A percentile compares a stretch with the other conserved stretches of the same genome.
These are phyloP conservation scores for Aspergillus ustus DNA, from an alignment of 2,329 filamentous ascomycete genomes.

Conservation along the genomic window DNA sequence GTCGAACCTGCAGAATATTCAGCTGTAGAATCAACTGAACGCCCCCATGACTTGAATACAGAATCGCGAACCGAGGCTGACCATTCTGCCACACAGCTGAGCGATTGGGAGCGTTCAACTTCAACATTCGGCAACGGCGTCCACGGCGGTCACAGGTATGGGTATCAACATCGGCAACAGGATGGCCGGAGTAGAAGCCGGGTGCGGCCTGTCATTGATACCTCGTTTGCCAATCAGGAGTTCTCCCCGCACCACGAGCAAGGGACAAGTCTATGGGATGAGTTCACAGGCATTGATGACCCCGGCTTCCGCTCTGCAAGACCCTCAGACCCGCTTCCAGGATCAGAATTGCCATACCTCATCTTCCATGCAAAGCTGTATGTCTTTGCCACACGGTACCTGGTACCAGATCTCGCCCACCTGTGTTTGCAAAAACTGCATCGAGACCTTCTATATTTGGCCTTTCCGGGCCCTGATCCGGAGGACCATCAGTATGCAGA, in stretches of 20 bases:
- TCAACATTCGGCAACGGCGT: conserved; percentile 11
- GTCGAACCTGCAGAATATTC: conserved; percentile 19
- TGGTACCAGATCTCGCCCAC: conserved; percentile 46
- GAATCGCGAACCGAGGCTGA: conserved; percentile 4
- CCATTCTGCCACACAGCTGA: conserved; percentile 6
- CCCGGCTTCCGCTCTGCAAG: conserved; percentile 29
- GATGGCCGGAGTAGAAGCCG: conserved; percentile 6
- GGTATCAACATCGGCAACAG: conserved; percentile 1
- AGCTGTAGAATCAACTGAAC: conserved; percentile 8
- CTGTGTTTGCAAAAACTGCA: conserved; percentile 48
- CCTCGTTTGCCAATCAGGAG: conserved; percentile 42
- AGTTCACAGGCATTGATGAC: conserved; percentile 44
- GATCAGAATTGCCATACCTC: conserved; percentile 41
- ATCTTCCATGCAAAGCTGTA: conserved; percentile 51
- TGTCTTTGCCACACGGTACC: conserved; percentile 48
- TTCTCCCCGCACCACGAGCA: conserved; percentile 34
- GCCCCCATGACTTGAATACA: conserved; percentile 13
- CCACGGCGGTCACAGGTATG: neutral
- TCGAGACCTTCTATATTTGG: conserved; percentile 39
- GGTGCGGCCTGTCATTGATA: conserved; percentile 35
- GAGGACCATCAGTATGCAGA: conserved; percentile 28
- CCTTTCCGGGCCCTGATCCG: conserved; percentile 27
- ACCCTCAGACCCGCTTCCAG: conserved; percentile 17
- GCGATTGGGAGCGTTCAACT: conserved; percentile 21
- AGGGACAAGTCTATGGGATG: conserved; percentile 44